phyloP scores from a whole-genome alignment of 805 yeast genomes.

The Zygotorulaspora chibaensis region DNA sequence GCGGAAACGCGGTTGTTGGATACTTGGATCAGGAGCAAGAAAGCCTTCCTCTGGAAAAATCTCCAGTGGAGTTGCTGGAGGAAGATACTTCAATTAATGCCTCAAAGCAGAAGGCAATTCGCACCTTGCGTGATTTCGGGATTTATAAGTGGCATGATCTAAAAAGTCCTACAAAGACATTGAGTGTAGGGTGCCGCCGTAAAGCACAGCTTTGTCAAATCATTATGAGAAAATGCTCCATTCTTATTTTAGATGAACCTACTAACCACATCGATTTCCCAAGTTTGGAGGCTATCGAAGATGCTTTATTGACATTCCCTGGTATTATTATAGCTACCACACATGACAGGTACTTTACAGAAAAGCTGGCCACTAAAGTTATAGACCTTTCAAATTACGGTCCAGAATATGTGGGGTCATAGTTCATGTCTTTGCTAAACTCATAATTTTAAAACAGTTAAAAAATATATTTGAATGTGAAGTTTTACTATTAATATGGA shows the following conservation, averaged over 20 bases:
- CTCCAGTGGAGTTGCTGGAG: slow-evolving; percentile 13
- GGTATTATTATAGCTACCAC: slow-evolving; percentile 18
- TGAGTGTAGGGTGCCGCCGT: slow-evolving; percentile 20
- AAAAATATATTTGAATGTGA: too few species aligned
- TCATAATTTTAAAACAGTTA: too few species aligned
- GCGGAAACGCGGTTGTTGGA: slow-evolving; percentile 17
- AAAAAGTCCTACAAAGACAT: slow-evolving; percentile 12
- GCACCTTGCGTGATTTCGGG: slow-evolving; percentile 15
- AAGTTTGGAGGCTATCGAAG: slow-evolving; percentile 16
- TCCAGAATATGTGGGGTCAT: background rate
- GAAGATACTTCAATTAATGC: slow-evolving; percentile 12
- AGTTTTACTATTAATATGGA: too few species aligned
- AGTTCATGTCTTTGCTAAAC: background rate
- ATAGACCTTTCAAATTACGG: slow-evolving; percentile 13
- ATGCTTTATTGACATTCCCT: slow-evolving; percentile 15
- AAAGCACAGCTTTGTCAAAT: slow-evolving; percentile 19
- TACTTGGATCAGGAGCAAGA: slow-evolving; percentile 20
- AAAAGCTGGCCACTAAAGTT: slow-evolving; percentile 16
- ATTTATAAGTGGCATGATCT: slow-evolving; percentile 18
- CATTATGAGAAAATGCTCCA: slow-evolving; percentile 17
- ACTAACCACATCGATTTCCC: slow-evolving; percentile 21
- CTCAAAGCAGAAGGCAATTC: slow-evolving; percentile 15
- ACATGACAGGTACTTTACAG: slow-evolving; percentile 18
- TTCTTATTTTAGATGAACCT: slow-evolving; percentile 17
- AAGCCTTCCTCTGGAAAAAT: slow-evolving; percentile 15